Conservation (phyloP, 2,329 filamentous ascomycete species). For the Ascomycota sp. region DNA sequence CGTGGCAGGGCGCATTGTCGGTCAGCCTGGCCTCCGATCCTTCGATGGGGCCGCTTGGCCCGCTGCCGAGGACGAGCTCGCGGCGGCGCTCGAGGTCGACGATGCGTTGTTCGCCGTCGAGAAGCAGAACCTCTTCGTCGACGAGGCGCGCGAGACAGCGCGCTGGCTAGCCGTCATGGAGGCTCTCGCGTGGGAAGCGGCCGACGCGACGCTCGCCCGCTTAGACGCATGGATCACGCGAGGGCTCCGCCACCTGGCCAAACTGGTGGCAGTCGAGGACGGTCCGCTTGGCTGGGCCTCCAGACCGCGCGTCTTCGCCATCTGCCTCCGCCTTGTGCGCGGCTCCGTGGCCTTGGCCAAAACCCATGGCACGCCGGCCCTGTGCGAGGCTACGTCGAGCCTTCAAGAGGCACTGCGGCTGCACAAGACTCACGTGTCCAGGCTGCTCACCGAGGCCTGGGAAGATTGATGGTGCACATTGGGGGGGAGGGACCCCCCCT, state of each 20-base stretch:
- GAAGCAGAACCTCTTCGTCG: slow-evolving; percentile 85
- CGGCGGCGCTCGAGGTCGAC: slow-evolving; percentile 29
- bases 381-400: slow-evolving; percentile 3
- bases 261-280: slow-evolving; percentile 22
- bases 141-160: slow-evolving; percentile 53
- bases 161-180: slow-evolving; percentile 42
- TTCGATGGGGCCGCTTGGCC: slow-evolving; percentile 3
- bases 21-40: slow-evolving; percentile 4
- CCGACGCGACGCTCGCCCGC: slow-evolving; percentile 7
- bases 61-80: slow-evolving; percentile 19
- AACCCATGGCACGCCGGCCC: neutral
- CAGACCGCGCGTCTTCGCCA: slow-evolving; percentile 43
- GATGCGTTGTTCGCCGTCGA: slow-evolving; percentile 67
- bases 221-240: slow-evolving; percentile 26
- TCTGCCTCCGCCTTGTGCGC: slow-evolving; percentile 29
- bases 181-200: slow-evolving; percentile 5
- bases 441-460: slow-evolving; percentile 8
- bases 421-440: slow-evolving; percentile 7
- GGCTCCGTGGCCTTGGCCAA: slow-evolving; percentile 15
- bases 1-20: slow-evolving; percentile 21
- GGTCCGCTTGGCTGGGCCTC: slow-evolving; percentile 56
- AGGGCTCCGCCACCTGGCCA: slow-evolving; percentile 24
- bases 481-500: too few species aligned
- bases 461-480: too few species aligned
- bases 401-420: slow-evolving; percentile 1